Base-by-base conservation (phyloP, 2,329 filamentous ascomycete genomes). In the Shiraia sp. region DNA sequence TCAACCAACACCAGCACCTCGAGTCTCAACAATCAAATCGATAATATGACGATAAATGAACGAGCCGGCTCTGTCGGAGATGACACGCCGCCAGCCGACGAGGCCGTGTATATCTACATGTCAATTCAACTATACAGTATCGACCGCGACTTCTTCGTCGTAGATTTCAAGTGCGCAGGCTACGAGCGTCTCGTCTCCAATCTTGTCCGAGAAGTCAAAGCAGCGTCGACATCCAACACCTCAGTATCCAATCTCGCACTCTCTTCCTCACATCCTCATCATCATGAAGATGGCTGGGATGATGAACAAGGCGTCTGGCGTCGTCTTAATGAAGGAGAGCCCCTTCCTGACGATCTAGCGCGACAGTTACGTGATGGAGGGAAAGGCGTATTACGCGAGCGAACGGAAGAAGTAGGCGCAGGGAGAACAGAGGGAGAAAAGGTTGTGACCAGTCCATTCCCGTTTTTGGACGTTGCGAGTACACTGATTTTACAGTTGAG, bases 101-200 rank as follows among this genome's bases (percentile, higher is more conserved):
- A 90, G 51, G 87, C 87, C 40, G 84, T 95, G n/a, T 92, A 88
- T 65, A 87, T 97, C 61, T 93, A 96, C 65, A 83, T 99, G 66
- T 91, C 95, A 53, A 96, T 99, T 51, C 93, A 69, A 36, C 59
- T 69, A 10, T 69, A 69, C 53, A 65, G 61, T 44, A 90, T 97
- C 76, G 92, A 97, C 68, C 83, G 85, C 43, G 87, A 88, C 40
- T 92, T 93, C 53, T 97, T 92, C 70, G 85, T 99, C 49, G 93
- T 99, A 34, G 93, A 99, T 69, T 99, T 99, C 78, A 97, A 96
- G 68, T 97, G 92, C 68, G 91, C 93, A 10, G 93, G 93, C 14
- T 99, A 99, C 72, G 93, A 99, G 73, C 89, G 93, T 40, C 86
- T 92, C 34, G 82, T 86, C 3, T 59, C 62, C 8, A 67, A 70